Conservation (phyloP, 768 basidiomycete species). For the Auriscalpium microsporum region DNA sequence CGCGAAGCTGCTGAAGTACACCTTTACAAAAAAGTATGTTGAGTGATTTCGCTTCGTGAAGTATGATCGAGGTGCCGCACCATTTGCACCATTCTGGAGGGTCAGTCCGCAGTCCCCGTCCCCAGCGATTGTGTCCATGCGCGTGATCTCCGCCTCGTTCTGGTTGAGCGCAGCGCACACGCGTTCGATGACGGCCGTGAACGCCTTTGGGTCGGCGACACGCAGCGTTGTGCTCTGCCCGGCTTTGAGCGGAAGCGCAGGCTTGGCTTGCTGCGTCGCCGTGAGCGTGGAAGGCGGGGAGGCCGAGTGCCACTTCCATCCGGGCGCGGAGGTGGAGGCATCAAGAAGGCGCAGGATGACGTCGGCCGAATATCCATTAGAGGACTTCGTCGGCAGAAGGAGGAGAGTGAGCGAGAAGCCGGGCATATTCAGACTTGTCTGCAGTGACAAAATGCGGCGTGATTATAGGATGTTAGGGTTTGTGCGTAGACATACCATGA, state of each 20-base stretch:
- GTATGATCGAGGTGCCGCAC: conserved; percentile 28
- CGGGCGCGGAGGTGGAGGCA: conserved; percentile 57
- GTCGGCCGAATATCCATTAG: conserved; percentile 30
- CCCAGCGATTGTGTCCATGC: conserved; percentile 85
- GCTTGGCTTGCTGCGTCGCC: conserved; percentile 6
- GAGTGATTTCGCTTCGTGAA: neutral
- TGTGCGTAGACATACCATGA: conserved; percentile 53
- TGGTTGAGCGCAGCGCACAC: conserved; percentile 60
- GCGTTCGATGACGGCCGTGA: conserved; percentile 44
- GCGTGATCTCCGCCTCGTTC: conserved; percentile 85
- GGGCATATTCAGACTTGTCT: conserved; percentile 91
- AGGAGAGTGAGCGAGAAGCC: conserved; percentile 83
- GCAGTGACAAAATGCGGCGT: neutral
- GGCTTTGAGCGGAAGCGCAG: conserved; percentile 2
- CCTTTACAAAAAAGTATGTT: conserved; percentile 27
- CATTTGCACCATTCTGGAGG: conserved; percentile 66
- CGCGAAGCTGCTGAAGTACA: conserved; percentile 48
- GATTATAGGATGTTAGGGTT: neutral
- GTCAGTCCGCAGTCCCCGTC: conserved; percentile 78
- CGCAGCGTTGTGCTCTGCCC: conserved; percentile 17
- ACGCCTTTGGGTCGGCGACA: conserved; percentile 39
- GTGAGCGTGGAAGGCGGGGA: conserved; percentile 26
- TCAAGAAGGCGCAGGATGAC: conserved; percentile 63
- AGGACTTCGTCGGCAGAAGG: conserved; percentile 49
- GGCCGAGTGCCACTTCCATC: conserved; percentile 75